Evolutionary conservation across 495 filamentous ascomycete genomes (phyloP).

Genomic region (Clohesyomyces aquaticus): DNA sequence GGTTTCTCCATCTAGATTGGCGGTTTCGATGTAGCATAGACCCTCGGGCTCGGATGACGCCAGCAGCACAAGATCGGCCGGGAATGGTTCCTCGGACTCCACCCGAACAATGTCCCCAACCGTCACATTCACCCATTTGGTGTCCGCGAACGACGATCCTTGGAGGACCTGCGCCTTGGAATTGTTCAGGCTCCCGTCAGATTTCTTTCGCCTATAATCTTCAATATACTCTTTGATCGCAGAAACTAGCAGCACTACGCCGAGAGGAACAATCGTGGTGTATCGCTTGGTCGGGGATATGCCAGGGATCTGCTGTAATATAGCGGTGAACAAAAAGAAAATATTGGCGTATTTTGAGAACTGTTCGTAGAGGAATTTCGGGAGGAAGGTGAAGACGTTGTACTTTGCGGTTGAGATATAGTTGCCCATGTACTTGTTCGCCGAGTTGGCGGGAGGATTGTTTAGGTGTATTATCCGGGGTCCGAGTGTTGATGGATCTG

Average conservation of each 20-base stretch:
- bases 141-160: conserved; percentile 82
- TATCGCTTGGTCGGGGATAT: conserved; percentile 93
- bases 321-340: conserved; percentile 98
- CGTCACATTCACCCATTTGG: conserved; percentile 88
- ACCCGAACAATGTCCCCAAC: conserved; percentile 96
- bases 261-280: conserved; percentile 92
- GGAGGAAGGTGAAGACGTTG: conserved; percentile 91
- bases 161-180: conserved; percentile 83
- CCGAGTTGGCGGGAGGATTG: conserved; percentile 89
- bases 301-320: conserved; percentile 91
- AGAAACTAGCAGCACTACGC: conserved; percentile 87
- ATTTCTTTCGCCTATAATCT: conserved; percentile 86
- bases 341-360: conserved; percentile 99
- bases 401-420: conserved; percentile 98
- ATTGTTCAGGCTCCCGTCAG: conserved; percentile 85
- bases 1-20: conserved; percentile 97
- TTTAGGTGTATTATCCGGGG: conserved; percentile 95
- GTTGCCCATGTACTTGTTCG: conserved; percentile 90
- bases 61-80: conserved; percentile 88
- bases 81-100: conserved; percentile 94
- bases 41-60: conserved; percentile 97
- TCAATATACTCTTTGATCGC: conserved; percentile 94
- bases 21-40: conserved; percentile 98
- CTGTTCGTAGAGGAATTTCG: conserved; percentile 98
- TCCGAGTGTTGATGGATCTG: conserved; percentile 86